These are phyloP conservation scores for Diaporthe citrichinensis DNA, from an alignment of 2,329 filamentous ascomycete genomes.

Conservation along the genomic window DNA sequence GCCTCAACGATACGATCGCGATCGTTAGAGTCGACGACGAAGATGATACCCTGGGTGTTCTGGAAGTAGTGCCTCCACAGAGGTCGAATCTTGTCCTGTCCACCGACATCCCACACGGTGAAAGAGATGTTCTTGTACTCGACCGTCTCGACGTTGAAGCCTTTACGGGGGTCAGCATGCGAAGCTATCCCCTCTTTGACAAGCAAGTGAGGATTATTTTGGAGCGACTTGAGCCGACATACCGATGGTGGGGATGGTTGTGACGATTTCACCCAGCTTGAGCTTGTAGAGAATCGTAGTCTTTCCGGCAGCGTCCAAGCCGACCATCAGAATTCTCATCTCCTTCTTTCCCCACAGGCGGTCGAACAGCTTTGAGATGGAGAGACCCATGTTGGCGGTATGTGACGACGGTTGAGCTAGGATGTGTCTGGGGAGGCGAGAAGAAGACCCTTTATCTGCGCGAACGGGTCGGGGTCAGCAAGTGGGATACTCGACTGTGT, in stretches of 20 bases:
- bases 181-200: conserved; percentile 44
- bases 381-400: conserved; percentile 92
- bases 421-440: conserved; percentile 17
- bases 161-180: conserved; percentile 57
- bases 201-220: conserved; percentile 5
- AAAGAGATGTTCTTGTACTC: conserved; percentile 99
- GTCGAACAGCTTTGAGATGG: conserved; percentile 96
- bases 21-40: conserved; percentile 99
- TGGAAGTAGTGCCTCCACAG: conserved; percentile 99
- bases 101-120: conserved; percentile 99
- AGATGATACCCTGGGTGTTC: conserved; percentile 99
- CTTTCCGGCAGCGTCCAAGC: conserved; percentile 99
- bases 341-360: conserved; percentile 99
- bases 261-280: conserved; percentile 99
- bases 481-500: conserved; percentile 5
- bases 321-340: conserved; percentile 99
- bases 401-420: conserved; percentile 44
- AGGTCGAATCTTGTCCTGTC: conserved; percentile 99
- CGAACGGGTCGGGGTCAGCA: conserved; percentile 33
- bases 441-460: conserved; percentile 36
- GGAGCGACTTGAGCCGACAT: conserved; percentile 55
- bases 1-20: conserved; percentile 98
- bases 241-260: conserved; percentile 99
- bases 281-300: conserved; percentile 99
- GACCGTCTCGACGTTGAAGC: conserved; percentile 99